Conservation (phyloP, 371 early-diverging fungal genomes). For the Actinomortierella wolfii region DNA sequence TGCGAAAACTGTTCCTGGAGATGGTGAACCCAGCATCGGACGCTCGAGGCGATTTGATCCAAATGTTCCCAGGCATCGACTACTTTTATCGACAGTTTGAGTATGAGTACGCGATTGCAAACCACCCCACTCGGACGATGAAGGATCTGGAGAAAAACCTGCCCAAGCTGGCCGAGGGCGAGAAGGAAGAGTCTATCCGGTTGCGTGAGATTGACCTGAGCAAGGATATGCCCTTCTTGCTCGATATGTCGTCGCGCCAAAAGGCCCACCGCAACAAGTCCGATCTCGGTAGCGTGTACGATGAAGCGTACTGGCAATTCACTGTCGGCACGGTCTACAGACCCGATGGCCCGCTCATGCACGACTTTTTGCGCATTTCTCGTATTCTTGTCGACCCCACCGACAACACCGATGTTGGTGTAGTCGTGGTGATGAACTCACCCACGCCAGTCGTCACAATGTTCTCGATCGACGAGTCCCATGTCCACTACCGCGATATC, state of each 20-base stretch:
- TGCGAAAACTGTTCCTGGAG: constrained; percentile 22
- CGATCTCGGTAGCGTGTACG: constrained; percentile 12
- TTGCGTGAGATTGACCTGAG: constrained; percentile 12
- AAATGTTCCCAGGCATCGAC: constrained; percentile 24
- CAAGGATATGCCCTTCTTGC: constrained; percentile 21
- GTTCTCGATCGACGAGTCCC: too few species aligned
- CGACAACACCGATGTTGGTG: constrained; percentile 15
- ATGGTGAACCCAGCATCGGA: constrained; percentile 31
- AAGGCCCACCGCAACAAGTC: constrained; percentile 1
- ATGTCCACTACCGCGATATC: constrained; percentile 13
- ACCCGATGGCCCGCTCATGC: neutral
- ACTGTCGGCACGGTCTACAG: constrained; percentile 5
- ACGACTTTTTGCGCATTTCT: constrained; percentile 1
- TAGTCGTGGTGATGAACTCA: constrained; percentile 5
- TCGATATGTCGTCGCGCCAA: constrained; percentile 22
- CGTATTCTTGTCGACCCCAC: constrained; percentile 26
- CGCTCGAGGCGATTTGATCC: constrained; percentile 26
- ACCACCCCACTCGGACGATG: neutral
- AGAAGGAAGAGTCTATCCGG: neutral
- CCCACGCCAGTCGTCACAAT: too few species aligned
- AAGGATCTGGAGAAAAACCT: neutral
- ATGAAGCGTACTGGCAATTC: constrained; percentile 23
- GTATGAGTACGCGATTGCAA: constrained; percentile 23
- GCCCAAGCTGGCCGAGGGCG: neutral
- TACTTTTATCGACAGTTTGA: constrained; percentile 38